A percentile compares a stretch with the other conserved stretches of the same genome.
These are phyloP conservation scores for Astrocystis sublimbata DNA, from an alignment of 495 filamentous ascomycete genomes.

Conservation along the genomic window DNA sequence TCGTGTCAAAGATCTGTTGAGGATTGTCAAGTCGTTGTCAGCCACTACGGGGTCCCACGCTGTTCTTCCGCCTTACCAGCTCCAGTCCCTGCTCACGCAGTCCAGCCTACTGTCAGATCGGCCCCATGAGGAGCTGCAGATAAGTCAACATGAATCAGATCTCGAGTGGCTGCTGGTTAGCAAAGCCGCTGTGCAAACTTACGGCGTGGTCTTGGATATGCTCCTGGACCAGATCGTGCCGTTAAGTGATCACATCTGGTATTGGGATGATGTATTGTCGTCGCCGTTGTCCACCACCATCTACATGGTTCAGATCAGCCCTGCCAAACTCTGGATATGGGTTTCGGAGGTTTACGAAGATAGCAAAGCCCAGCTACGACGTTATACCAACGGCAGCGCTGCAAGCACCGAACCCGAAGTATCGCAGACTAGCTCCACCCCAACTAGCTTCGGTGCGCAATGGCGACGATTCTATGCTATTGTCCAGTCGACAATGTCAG, in stretches of 20 bases:
- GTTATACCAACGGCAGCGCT: slow-evolving; percentile 29
- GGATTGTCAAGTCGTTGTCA: slow-evolving; percentile 67
- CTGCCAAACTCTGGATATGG: slow-evolving; percentile 68
- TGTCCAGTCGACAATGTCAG: slow-evolving; percentile 67
- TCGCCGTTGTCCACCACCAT: slow-evolving; percentile 70
- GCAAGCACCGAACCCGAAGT: slow-evolving; percentile 16
- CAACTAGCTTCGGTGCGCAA: slow-evolving; percentile 45
- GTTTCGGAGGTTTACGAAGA: slow-evolving; percentile 61
- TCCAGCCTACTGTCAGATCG: slow-evolving; percentile 47
- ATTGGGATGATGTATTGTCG: slow-evolving; percentile 84
- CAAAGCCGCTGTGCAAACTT: slow-evolving; percentile 83
- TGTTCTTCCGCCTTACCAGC: slow-evolving; percentile 51
- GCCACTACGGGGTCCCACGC: slow-evolving; percentile 59
- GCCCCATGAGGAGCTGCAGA: slow-evolving; percentile 22
- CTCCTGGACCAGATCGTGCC: slow-evolving; percentile 79
- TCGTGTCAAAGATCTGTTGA: slow-evolving; percentile 56
- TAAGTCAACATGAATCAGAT: slow-evolving; percentile 61
- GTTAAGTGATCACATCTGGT: slow-evolving; percentile 80
- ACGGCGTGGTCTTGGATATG: slow-evolving; percentile 71
- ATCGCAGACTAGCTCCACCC: slow-evolving; percentile 12
- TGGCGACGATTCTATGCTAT: slow-evolving; percentile 81
- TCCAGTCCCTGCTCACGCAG: slow-evolving; percentile 61
- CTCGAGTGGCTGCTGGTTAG: slow-evolving; percentile 84
- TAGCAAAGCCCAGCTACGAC: slow-evolving; percentile 49
- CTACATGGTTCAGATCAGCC: slow-evolving; percentile 82